Percentiles rank a stretch among this genome's conserved stretches.
These are phyloP conservation scores for Dendryphion nanum DNA, from an alignment of 2,329 filamentous ascomycete genomes.

Conservation along the genomic window DNA sequence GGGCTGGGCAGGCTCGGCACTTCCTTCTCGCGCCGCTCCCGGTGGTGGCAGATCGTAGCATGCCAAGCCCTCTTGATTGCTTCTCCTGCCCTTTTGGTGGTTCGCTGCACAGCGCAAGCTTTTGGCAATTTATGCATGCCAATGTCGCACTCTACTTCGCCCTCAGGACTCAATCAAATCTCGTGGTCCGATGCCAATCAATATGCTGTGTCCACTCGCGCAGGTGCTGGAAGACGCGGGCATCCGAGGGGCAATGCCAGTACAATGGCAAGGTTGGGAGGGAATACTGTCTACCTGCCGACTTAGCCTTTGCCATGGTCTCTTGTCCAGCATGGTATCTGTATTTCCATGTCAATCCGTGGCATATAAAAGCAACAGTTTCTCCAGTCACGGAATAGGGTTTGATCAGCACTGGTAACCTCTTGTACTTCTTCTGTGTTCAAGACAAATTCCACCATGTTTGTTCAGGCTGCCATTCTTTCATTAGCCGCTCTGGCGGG, in stretches of 20 bases:
- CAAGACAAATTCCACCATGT: slow-evolving; percentile 20
- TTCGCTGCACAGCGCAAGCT: slow-evolving; percentile 21
- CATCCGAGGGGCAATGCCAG: slow-evolving; percentile 3
- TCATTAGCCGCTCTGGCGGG: slow-evolving; percentile 34
- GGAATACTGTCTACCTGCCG: slow-evolving; percentile 27
- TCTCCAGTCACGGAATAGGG: too few relatives aligned
- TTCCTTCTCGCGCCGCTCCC: slow-evolving; percentile 3
- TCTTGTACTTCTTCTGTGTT: slow-evolving; percentile 2
- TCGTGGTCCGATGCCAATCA: slow-evolving; percentile 20
- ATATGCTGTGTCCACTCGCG: slow-evolving; percentile 11
- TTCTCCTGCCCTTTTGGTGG: slow-evolving; percentile 33
- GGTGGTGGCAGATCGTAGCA: slow-evolving; percentile 9
- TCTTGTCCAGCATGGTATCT: slow-evolving; percentile 10
- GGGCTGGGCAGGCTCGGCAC: slow-evolving; percentile 12
- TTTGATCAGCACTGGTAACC: too few relatives aligned
- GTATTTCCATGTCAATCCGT: slow-evolving; percentile 3
- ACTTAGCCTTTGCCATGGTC: slow-evolving; percentile 19
- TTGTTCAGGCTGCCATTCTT: slow-evolving; percentile 25
- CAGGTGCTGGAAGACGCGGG: too few relatives aligned
- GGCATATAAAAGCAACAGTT: slow-evolving; percentile 20
- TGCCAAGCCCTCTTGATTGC: slow-evolving; percentile 28
- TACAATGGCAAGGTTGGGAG: slow-evolving; percentile 23
- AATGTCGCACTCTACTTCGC: slow-evolving; percentile 22
- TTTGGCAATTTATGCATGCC: slow-evolving; percentile 29
- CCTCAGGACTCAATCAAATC: slow-evolving; percentile 19